Conservation (phyloP, 2,329 filamentous ascomycete genomes). For the Ceratocystis harringtonii region DNA sequence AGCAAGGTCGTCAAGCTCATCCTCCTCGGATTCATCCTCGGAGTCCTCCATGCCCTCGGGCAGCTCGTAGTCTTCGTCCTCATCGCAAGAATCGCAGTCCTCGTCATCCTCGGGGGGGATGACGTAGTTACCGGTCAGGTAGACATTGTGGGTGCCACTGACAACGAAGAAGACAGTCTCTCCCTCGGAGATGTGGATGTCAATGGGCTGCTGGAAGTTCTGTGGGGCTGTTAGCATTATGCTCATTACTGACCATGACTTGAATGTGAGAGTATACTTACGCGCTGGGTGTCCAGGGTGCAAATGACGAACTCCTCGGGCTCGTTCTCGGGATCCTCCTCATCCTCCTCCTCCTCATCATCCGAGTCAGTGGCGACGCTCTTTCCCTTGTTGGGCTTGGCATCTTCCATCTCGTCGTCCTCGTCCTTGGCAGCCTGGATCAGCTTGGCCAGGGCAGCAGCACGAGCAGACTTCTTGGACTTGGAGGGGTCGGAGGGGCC, state of each 20-base stretch:
- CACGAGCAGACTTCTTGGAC: conserved; percentile 54
- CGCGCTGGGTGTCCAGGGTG: conserved; percentile 84
- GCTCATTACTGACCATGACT: conserved; percentile 6
- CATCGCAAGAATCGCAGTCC: conserved; percentile 32
- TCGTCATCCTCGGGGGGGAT: conserved; percentile 50
- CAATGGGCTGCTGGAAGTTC: conserved; percentile 89
- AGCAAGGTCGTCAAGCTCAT: conserved; percentile 63
- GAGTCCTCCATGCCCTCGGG: conserved; percentile 58
- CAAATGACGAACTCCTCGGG: conserved; percentile 87
- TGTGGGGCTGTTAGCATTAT: conserved; percentile 26
- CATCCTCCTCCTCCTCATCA: conserved; percentile 42
- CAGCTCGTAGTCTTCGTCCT: conserved; percentile 64
- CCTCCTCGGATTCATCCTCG: conserved; percentile 51
- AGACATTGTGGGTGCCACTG: conserved; percentile 75
- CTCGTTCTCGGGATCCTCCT: conserved; percentile 43
- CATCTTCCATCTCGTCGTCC: conserved; percentile 49
- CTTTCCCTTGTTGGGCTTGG: conserved; percentile 55
- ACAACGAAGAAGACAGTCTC: conserved; percentile 90
- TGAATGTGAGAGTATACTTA: conserved; percentile 32
- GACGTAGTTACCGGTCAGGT: conserved; percentile 92
- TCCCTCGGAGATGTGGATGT: conserved; percentile 78
- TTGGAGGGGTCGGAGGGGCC: conserved; percentile 85
- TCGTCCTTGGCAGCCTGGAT: conserved; percentile 41
- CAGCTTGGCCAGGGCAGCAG: conserved; percentile 63
- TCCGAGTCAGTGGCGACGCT: conserved; percentile 48